These are phyloP conservation scores for Candida dajiaensis DNA, from an alignment of 805 yeast genomes.

Conservation along the genomic window DNA sequence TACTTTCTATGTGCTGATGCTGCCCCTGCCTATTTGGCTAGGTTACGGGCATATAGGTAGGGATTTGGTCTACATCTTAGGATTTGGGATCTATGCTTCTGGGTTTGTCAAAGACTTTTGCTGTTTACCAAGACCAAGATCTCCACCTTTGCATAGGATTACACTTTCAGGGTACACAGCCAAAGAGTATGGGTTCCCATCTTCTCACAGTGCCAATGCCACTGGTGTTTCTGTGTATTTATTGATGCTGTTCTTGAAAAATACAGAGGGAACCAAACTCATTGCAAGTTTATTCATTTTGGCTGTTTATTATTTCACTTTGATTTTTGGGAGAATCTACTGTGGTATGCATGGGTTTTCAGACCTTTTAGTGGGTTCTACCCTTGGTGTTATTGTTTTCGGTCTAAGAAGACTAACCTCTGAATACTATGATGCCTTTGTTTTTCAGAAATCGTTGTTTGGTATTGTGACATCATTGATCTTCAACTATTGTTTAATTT, in stretches of 20 bases:
- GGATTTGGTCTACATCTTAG: constrained; percentile 65
- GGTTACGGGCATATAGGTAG: constrained; percentile 55
- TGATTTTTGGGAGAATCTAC: constrained; percentile 78
- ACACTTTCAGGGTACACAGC: constrained; percentile 90
- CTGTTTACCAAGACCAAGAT: constrained; percentile 86
- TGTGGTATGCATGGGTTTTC: constrained; percentile 97
- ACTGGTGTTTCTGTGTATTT: constrained; percentile 66
- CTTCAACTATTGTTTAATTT: constrained; percentile 44
- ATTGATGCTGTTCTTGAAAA: constrained; percentile 19
- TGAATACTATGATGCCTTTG: constrained; percentile 38
- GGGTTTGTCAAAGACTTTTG: constrained; percentile 79
- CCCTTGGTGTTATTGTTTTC: constrained; percentile 54
- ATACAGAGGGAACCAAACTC: constrained; percentile 5
- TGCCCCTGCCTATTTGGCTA: constrained; percentile 82
- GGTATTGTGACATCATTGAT: constrained; percentile 33
- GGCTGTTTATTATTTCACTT: constrained; percentile 49
- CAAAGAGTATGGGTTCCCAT: constrained; percentile 92
- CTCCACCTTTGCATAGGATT: constrained; percentile 87
- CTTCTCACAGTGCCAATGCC: constrained; percentile 93
- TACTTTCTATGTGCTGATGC: constrained; percentile 84
- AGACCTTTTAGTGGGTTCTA: constrained; percentile 63
- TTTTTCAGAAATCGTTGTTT: constrained; percentile 27
- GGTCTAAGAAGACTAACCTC: constrained; percentile 38
- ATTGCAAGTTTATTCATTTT: constrained; percentile 16
- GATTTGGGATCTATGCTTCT: constrained; percentile 51